Evolutionary conservation across 1,284 basidiomycete species (phyloP).

Genomic region (Vanrija sp.): DNA sequence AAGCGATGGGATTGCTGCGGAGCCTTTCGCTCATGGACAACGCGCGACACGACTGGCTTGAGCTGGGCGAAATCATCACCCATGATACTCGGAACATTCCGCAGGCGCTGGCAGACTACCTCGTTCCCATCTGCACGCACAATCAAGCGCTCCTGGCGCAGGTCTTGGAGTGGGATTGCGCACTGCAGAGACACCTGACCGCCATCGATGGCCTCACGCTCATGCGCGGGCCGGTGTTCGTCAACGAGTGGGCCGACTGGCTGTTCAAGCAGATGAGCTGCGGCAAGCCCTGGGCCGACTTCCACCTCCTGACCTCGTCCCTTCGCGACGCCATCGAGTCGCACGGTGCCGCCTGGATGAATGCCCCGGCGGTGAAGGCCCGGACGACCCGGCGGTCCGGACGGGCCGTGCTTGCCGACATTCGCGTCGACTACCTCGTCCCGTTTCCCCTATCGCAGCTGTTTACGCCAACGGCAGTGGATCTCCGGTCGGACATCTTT

Average conservation of each 20-base stretch:
- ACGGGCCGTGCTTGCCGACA: constrained; percentile 56
- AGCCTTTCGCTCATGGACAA: constrained; percentile 43
- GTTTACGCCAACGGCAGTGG: constrained; percentile 60
- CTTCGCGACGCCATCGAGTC: constrained; percentile 65
- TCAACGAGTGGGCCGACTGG: constrained; percentile 60
- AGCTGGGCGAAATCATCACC: constrained; percentile 7
- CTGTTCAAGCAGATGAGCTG: constrained; percentile 64
- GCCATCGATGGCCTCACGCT: constrained; percentile 69
- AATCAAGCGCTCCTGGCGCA: constrained; percentile 59
- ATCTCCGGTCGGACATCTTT: constrained; percentile 67
- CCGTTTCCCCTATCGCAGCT: constrained; percentile 79
- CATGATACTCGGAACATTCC: constrained; percentile 49
- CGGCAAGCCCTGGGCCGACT: constrained; percentile 69
- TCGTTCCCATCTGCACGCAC: constrained; percentile 59
- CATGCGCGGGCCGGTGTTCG: constrained; percentile 68
- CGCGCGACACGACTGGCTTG: constrained; percentile 30
- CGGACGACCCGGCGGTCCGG: constrained; percentile 55
- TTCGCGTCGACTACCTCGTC: constrained; percentile 66
- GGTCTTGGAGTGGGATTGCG: constrained; percentile 66
- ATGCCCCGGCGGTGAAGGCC: constrained; percentile 67
- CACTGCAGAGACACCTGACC: constrained; percentile 63
- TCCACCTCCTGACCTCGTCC: constrained; percentile 74
- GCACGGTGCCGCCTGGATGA: constrained; percentile 58
- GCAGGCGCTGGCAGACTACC: constrained; percentile 48
- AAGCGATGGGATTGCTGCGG: constrained; percentile 68